Evolutionary conservation across 495 filamentous ascomycete species (phyloP), one percentile per base, ranked within the genome.

Genomic region (Aspergillus biplanus): DNA sequence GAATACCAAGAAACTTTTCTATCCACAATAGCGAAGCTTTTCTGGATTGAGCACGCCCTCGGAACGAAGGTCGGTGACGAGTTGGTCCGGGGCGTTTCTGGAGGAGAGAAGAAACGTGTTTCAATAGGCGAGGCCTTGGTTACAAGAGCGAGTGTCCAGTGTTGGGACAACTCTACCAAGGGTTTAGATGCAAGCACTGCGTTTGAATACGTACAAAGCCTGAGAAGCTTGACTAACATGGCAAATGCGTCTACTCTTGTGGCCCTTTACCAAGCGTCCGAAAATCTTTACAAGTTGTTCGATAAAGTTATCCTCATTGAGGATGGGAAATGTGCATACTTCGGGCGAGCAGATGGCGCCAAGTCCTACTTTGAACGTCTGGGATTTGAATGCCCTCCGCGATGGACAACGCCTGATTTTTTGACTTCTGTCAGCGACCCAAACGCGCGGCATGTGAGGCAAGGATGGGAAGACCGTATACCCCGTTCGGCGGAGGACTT

Each of bases 91-190:
- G 89, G 89, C 53, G 80, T 92, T 8, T 88, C 84, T 13, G 90
- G 90, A 16, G 90, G 90, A 34, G 90, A 92, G 70, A 87, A 87
- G 72, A 91, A 91, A 69, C 80, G 90, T 63, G 88, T 90, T 16
- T 86, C 82, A 9, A 90, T 91, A 59, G 86, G 84, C 6, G 89
- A 91, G 67, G 84, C 86, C 3, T 82, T 91, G 79, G 82, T 89
- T 11, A 89, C 86, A 0, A 87, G 86, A 66, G 87, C 87, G 7
- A 83, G 79, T 37, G 82, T 81, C 0, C 85, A 88, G 65, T 88
- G 82, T 59, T 91, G 89, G 87, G 89, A 90, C 60, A 91, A 91
- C 53, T 83, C 81, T 0, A 91, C 89, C 0, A 75, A 73, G 58
- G 89, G 89, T n/a, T 80, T 91, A 2, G 89, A 91, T 71, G 86